These are phyloP conservation scores for Fraxinus pennsylvanica DNA, from an alignment of 257 asterid genomes.

Conservation along the genomic window DNA sequence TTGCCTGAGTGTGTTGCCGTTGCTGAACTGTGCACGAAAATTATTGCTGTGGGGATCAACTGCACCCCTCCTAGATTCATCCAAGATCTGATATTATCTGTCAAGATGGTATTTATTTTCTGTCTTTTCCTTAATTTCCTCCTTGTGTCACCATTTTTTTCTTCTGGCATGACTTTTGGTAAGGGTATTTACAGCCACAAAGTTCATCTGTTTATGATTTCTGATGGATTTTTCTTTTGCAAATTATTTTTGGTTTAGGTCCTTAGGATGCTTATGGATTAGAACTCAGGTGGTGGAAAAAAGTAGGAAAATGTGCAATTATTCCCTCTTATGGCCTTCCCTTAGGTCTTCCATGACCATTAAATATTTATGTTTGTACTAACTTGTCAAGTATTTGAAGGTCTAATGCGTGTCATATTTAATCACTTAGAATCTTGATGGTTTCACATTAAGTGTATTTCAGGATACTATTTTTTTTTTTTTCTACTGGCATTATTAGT, in stretches of 20 bases:
- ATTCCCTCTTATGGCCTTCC: background rate
- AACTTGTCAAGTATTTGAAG: background rate
- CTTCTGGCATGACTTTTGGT: too few species aligned
- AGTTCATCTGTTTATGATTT: too few species aligned
- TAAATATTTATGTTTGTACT: background rate
- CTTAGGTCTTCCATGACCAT: background rate
- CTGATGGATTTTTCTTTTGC: too few species aligned
- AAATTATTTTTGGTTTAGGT: background rate
- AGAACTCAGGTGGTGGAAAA: too few species aligned
- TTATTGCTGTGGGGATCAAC: constrained; percentile 80
- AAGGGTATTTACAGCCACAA: too few species aligned
- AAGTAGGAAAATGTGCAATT: background rate
- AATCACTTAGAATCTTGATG: too few species aligned
- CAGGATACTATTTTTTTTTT: too few species aligned
- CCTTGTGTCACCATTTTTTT: background rate
- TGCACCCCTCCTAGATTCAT: constrained; percentile 91
- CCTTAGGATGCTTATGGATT: background rate
- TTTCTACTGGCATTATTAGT: background rate
- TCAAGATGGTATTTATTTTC: constrained; percentile 55
- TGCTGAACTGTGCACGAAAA: constrained; percentile 65
- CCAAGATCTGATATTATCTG: constrained; percentile 59
- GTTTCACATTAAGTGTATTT: too few species aligned
- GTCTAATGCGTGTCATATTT: background rate
- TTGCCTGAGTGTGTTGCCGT: constrained; percentile 64
- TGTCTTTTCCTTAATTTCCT: background rate